Evolutionary conservation across 208 protist species (phyloP), one percentile per base, ranked within the genome.

Genomic region (Wallacemonas sp.): DNA sequence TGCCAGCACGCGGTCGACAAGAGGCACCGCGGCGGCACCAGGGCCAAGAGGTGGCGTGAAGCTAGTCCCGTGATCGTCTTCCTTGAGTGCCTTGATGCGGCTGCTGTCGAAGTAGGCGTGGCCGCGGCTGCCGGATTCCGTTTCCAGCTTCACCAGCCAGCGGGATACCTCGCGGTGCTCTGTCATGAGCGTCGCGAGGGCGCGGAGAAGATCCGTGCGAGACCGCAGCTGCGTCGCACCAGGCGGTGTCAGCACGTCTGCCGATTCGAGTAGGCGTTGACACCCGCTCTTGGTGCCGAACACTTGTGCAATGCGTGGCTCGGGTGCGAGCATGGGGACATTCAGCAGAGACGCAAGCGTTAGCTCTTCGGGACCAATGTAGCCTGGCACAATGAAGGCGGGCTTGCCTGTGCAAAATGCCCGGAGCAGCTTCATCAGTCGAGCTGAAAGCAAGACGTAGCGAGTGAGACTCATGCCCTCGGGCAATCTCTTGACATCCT

Each of bases 61-160:
- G 21, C 47, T 41, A 19, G 45, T 26, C 24, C 27, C 17, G 1
- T 22, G 33, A 14, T 27, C 44, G 38, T 15, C 60, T 2, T 47
- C 39, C 54, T 76, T 78, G 2, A 96, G 59, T 2, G 83, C 70
- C 6, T 68, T 68, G 46, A 97, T 81, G 21, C 93, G 85, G 28
- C 79, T 86, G 22, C 84, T 79, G 62, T 97, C 93, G 56, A 97
- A 85, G 64, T 91, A 95, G 2, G 90, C 93, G 66, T 95, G 87
- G 17, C 93, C 93, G 15, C 88, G 78, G 42, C 93, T 93, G 26
- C 77, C 74, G 26, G 78, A 83, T 66, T 97, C 93, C n/a, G 87
- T 95, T 21, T 97, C 91, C 15, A 96, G 63, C 70, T 97, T 97
- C 19, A 97, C 74, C 1, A 97, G 51, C 91, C 94, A 97, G 0